A percentile compares a stretch with the other conserved stretches of the same genome.
Conservation (phyloP, 495 filamentous ascomycete species). For the Podospora conica region DNA sequence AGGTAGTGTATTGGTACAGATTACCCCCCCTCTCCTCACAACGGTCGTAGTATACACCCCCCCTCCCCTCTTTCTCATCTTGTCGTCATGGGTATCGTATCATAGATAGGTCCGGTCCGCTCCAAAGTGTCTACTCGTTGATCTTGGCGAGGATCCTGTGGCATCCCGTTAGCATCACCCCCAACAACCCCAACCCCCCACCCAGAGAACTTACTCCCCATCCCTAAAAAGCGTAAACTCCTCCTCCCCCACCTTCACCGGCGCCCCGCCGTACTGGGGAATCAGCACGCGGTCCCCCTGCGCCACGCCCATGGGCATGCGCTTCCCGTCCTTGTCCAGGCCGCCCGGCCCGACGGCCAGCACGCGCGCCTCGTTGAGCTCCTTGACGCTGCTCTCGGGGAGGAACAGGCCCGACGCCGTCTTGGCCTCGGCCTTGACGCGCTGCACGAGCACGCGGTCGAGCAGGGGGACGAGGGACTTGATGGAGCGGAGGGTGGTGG, state of each 20-base stretch:
- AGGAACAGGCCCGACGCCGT: constrained; percentile 96
- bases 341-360: constrained; percentile 89
- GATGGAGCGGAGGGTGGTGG: constrained; percentile 84
- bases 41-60: constrained; percentile 9
- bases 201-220: constrained; percentile 68
- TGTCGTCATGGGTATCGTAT: constrained; percentile 35
- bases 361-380: constrained; percentile 94
- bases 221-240: constrained; percentile 95
- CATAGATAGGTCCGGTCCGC: constrained; percentile 5
- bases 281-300: constrained; percentile 92
- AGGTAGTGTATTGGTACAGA: background rate
- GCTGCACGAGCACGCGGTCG: constrained; percentile 97
- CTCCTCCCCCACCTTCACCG: constrained; percentile 95
- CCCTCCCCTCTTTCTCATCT: constrained; percentile 20
- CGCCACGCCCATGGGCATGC: constrained; percentile 70
- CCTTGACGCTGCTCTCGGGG: constrained; percentile 93
- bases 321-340: constrained; percentile 80
- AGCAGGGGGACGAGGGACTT: constrained; percentile 92
- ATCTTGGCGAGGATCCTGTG: constrained; percentile 79
- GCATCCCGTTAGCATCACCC: constrained; percentile 23
- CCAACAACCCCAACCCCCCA: background rate
- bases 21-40: background rate
- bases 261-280: constrained; percentile 93
- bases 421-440: constrained; percentile 93
- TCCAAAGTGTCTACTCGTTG: constrained; percentile 66